Base-by-base conservation (phyloP, 192 early-diverging fungal genomes). In the Tieghemiomyces parasiticus region DNA sequence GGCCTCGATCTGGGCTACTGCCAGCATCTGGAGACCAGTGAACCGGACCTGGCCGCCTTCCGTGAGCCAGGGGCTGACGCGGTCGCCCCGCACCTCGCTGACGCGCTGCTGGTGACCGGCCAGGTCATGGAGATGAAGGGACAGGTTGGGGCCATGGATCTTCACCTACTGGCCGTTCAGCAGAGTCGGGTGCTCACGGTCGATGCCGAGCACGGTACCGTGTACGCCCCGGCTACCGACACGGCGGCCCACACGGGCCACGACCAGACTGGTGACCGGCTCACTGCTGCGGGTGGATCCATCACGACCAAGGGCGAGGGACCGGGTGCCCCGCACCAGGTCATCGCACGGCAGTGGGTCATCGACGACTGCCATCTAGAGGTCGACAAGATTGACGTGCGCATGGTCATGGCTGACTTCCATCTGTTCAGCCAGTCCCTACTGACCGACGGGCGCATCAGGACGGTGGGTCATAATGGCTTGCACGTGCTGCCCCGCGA, bases 301-400 rank as follows among this genome's bases (percentile, higher is more conserved):
- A 26, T 26, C 14, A 16, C 50, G 50, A 20, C 19, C 50, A 22
- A 22, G 46, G 46, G 46, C 25, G 25, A 24, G 3, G 46, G 25
- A 47, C 46, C 19, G 1, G 46, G 46, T 47, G 46, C 20, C 19
- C 19, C 19, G 4, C 48, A 47, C 19, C 67, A 68, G 25, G 44
- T 70, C 32, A 69, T 61, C 29, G 69, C 69, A 10, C 66, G 71
- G 46, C 69, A 70, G 52, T 77, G 75, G 75, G 67, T 70, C 22
- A 60, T 77, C 22, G 71, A 72, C 58, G 75, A 77, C 61, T 72
- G 69, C 35, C 69, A 68, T 54, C 44, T 68, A 25, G 75, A 77
- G 58, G 66, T 77, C 34, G 69, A 73, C 52, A 69, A 77, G 48
- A 31, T 77, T 51, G 75, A 77, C 29, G 67, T 73, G 28, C 75